Conservation (phyloP, 345 rosid species). For the Euphorbia lathyris region DNA sequence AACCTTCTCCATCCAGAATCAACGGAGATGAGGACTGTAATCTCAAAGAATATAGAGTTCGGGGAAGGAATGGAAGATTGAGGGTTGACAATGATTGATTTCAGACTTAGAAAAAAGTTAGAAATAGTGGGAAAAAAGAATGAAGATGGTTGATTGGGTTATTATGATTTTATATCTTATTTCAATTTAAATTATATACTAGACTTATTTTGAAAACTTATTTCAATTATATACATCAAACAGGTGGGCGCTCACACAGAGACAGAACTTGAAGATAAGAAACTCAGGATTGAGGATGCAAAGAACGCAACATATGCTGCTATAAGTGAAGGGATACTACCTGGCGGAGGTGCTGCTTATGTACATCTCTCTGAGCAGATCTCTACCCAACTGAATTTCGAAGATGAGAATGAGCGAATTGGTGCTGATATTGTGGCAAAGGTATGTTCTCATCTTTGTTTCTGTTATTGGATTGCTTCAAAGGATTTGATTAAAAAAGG, state of each 20-base stretch:
- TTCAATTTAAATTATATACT: neutral
- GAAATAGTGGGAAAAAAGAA: no score
- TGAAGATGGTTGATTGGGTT: no score
- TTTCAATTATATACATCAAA: conserved; percentile 3
- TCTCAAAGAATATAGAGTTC: no score
- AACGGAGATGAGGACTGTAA: no score
- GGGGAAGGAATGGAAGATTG: no score
- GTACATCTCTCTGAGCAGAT: conserved; percentile 62
- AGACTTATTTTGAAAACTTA: neutral
- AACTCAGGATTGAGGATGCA: conserved; percentile 86
- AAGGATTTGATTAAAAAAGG: neutral
- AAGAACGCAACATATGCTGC: conserved; percentile 94
- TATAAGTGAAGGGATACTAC: conserved; percentile 82
- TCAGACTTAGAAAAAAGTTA: no score
- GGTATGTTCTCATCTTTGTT: conserved; percentile 30
- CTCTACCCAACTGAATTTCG: conserved; percentile 46
- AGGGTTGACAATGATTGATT: no score
- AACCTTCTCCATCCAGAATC: no score
- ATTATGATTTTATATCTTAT: neutral
- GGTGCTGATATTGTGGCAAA: conserved; percentile 69
- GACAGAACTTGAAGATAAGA: conserved; percentile 83
- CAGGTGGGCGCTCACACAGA: conserved; percentile 90
- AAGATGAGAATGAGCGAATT: conserved; percentile 62
- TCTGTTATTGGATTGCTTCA: neutral
- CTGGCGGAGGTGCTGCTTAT: conserved; percentile 91